Percentiles rank a stretch among this genome's conserved stretches.
phyloP scores from a whole-genome alignment of 371 early-diverging fungal genomes.

The Fennellomyces sp. region DNA sequence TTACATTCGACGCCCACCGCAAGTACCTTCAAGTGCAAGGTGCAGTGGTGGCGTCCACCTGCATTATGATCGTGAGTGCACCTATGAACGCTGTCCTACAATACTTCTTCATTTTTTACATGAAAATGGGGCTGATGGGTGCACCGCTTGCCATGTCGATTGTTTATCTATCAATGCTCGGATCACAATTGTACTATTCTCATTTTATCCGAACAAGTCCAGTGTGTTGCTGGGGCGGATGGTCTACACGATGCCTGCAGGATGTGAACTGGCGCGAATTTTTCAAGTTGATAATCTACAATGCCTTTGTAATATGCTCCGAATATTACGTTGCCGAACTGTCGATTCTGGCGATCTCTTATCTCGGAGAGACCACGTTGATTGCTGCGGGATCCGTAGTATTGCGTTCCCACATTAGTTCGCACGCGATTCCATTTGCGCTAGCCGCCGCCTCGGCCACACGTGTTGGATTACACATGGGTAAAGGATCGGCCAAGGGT shows the following conservation, averaged over 20 bases:
- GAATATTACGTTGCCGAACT: constrained; percentile 1
- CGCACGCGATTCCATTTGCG: constrained; percentile 37
- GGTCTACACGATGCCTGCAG: not conserved
- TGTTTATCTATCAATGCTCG: not conserved
- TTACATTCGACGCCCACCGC: constrained; percentile 6
- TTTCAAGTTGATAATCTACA: not conserved
- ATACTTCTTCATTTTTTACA: not conserved
- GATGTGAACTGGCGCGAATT: not conserved
- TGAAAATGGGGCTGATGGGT: not conserved
- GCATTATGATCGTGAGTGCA: not conserved
- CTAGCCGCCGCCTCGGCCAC: constrained; percentile 65
- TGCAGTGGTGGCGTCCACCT: not conserved
- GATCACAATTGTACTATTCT: not conserved
- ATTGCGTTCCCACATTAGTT: not conserved
- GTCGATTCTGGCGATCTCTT: constrained; percentile 1
- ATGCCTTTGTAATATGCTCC: not conserved
- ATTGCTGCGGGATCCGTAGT: not conserved
- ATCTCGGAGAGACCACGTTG: not conserved
- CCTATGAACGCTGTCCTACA: not conserved
- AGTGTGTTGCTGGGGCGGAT: constrained; percentile 2
- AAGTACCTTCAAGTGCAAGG: constrained; percentile 6
- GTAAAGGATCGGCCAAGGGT: not conserved
- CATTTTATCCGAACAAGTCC: not conserved
- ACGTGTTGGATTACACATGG: constrained; percentile 1
- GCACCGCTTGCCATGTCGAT: not conserved